Evolutionary conservation across 2,329 filamentous ascomycete species (phyloP), one percentile per base, ranked within the genome.

Genomic region (Dothiorella sarmentorum): DNA sequence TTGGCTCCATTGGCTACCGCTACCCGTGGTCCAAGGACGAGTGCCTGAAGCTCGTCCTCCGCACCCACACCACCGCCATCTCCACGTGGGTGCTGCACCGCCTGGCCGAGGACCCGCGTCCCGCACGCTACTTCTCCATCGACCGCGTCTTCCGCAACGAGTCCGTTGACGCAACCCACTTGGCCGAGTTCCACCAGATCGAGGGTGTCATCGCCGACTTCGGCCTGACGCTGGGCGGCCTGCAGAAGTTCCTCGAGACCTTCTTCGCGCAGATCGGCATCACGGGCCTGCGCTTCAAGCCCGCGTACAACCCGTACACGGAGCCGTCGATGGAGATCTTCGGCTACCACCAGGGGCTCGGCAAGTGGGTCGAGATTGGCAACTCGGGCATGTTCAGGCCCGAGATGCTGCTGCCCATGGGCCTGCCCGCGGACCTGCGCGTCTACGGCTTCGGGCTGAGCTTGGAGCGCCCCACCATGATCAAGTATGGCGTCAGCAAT

Each of bases 281-380:
- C 65, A 80, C 84, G 63, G 80, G 85, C 68, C 83, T 99, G 64
- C 88, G 90, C 70, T 99, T 96, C 85, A 99, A 99, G 81, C 94
- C 94, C 17, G 94, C 94, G 1, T 96, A 95, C 79, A 96, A 96
- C 77, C 90, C 90, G 0, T 73, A 73, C 64, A 72, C 69, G 38
- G 94, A 99, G 77, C 92, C 94, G 27, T 89, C 88, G 71, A 95
- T 99, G 91, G 94, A 99, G 76, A 96, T 99, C 65, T 99, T 97
- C 78, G 91, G 90, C 64, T 97, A 88, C 80, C 94, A 97, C 80
- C 84, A 88, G 68, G 93, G 91, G 3, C 79, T 97, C 51, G 85
- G 85, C 68, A 96, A 96, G 80, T 88, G 95, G 78, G 90, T 97
- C 24, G 94, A 97, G 78, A 97, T 97, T 71, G 94, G 94, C 61